phyloP scores from a whole-genome alignment of 1,284 basidiomycete species.

The Heterobasidion parviporum region DNA sequence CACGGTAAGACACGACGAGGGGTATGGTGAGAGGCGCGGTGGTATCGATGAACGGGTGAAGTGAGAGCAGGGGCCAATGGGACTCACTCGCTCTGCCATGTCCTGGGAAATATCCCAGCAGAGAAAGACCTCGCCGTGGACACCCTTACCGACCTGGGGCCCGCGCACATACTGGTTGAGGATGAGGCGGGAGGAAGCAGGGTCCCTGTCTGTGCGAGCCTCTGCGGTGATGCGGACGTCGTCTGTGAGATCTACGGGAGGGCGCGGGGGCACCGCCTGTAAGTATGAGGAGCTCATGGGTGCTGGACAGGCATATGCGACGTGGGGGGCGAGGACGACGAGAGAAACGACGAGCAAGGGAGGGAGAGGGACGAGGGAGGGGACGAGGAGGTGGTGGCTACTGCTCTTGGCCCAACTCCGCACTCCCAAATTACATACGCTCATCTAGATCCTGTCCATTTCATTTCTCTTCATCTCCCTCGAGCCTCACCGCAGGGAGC shows the following conservation, averaged over 20 bases:
- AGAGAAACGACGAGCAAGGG: slow-evolving; percentile 7
- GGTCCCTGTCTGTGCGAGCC: slow-evolving; percentile 27
- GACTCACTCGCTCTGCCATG: slow-evolving; percentile 30
- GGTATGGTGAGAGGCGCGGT: background rate
- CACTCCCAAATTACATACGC: background rate
- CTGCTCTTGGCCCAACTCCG: slow-evolving; percentile 1
- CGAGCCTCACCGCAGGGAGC: no score
- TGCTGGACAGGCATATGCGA: slow-evolving; percentile 3
- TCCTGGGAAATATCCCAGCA: slow-evolving; percentile 49
- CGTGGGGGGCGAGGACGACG: background rate
- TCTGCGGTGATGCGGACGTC: slow-evolving; percentile 57
- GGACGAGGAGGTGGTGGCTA: slow-evolving; percentile 3
- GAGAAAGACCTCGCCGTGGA: slow-evolving; percentile 76
- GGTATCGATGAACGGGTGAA: background rate
- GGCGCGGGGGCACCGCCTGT: slow-evolving; percentile 6
- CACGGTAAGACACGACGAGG: background rate
- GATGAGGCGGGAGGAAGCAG: slow-evolving; percentile 25
- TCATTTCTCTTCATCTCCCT: background rate
- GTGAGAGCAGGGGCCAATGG: background rate
- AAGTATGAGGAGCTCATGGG: slow-evolving; percentile 8
- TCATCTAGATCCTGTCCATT: background rate
- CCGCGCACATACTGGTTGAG: slow-evolving; percentile 76
- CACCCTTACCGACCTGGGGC: slow-evolving; percentile 66
- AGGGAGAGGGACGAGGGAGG: slow-evolving; percentile 3
- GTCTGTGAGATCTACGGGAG: slow-evolving; percentile 34